A percentile compares a stretch with the other conserved stretches of the same genome.
phyloP scores from a whole-genome alignment of 805 yeast genomes.

The Sugiyamaella chiloensis region DNA sequence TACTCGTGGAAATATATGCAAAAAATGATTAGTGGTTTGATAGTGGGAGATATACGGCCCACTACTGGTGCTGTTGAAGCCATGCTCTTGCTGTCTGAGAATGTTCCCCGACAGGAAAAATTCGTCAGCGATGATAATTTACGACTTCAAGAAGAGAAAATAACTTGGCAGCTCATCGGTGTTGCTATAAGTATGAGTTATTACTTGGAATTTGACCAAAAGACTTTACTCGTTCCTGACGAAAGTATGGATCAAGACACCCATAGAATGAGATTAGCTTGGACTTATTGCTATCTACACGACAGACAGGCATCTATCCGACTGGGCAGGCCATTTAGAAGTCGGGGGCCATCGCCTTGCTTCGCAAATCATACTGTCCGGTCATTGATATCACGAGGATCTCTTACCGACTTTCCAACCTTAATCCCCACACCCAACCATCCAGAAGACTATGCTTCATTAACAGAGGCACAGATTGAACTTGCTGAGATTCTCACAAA shows the following conservation, averaged over 20 bases:
- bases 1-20: slow-evolving; percentile 11
- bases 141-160: slow-evolving; percentile 17
- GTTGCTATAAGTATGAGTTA: slow-evolving; percentile 23
- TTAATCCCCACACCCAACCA: slow-evolving; percentile 12
- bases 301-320: slow-evolving; percentile 25
- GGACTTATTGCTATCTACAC: slow-evolving; percentile 25
- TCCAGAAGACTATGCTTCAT: slow-evolving; percentile 21
- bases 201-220: slow-evolving; percentile 24
- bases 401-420: slow-evolving; percentile 22
- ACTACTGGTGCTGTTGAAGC: slow-evolving; percentile 18
- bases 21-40: slow-evolving; percentile 14
- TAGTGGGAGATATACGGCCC: slow-evolving; percentile 21
- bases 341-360: slow-evolving; percentile 25
- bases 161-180: slow-evolving; percentile 25
- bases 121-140: slow-evolving; percentile 6
- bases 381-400: slow-evolving; percentile 9
- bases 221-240: slow-evolving; percentile 19
- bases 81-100: slow-evolving; percentile 23
- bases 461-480: slow-evolving; percentile 23
- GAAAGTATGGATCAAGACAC: slow-evolving; percentile 18
- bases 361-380: slow-evolving; percentile 15
- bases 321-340: slow-evolving; percentile 24
- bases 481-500: slow-evolving; percentile 24
- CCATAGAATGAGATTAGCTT: slow-evolving; percentile 22
- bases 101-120: slow-evolving; percentile 17